Percentiles rank a stretch among this genome's conserved stretches.
Conservation (phyloP, 1,284 basidiomycete genomes). For the Ustilago vetiveriae region DNA sequence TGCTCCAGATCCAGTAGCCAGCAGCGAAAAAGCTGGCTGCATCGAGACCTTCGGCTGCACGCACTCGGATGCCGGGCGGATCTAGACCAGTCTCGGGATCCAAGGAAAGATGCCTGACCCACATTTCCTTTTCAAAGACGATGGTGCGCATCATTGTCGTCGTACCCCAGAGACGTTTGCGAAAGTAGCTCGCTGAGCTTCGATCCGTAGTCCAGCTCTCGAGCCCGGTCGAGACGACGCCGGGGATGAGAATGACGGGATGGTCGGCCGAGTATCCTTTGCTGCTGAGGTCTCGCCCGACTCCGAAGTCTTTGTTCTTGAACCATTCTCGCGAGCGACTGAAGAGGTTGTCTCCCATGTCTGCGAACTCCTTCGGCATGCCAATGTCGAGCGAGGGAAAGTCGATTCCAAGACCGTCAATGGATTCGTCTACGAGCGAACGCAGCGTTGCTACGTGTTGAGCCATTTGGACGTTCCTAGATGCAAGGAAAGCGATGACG, state of each 20-base stretch:
- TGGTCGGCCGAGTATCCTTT: slow-evolving; percentile 59
- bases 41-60: slow-evolving; percentile 81
- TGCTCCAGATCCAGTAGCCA: slow-evolving; percentile 91
- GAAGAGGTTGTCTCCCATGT: slow-evolving; percentile 61
- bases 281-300: slow-evolving; percentile 47
- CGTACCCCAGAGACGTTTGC: slow-evolving; percentile 64
- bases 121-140: slow-evolving; percentile 82
- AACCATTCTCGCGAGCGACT: slow-evolving; percentile 56
- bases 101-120: slow-evolving; percentile 89
- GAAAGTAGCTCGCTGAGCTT: slow-evolving; percentile 53
- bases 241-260: slow-evolving; percentile 64
- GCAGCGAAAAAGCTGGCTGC: slow-evolving; percentile 86
- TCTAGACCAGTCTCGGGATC: slow-evolving; percentile 90
- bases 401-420: slow-evolving; percentile 50
- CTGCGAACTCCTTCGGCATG: slow-evolving; percentile 59
- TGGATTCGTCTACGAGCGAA: slow-evolving; percentile 57
- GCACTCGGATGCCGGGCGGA: slow-evolving; percentile 84
- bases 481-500: slow-evolving; percentile 46
- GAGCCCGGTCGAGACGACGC: slow-evolving; percentile 64
- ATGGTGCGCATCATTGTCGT: slow-evolving; percentile 84
- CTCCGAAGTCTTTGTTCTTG: slow-evolving; percentile 61
- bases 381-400: slow-evolving; percentile 52
- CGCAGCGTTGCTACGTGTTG: slow-evolving; percentile 45
- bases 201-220: slow-evolving; percentile 63
- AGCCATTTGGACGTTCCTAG: slow-evolving; percentile 51